A percentile compares a stretch with the other conserved stretches of the same genome.
Conservation (phyloP, 1,284 basidiomycete species). For the Cutaneotrichosporon sp. region DNA sequence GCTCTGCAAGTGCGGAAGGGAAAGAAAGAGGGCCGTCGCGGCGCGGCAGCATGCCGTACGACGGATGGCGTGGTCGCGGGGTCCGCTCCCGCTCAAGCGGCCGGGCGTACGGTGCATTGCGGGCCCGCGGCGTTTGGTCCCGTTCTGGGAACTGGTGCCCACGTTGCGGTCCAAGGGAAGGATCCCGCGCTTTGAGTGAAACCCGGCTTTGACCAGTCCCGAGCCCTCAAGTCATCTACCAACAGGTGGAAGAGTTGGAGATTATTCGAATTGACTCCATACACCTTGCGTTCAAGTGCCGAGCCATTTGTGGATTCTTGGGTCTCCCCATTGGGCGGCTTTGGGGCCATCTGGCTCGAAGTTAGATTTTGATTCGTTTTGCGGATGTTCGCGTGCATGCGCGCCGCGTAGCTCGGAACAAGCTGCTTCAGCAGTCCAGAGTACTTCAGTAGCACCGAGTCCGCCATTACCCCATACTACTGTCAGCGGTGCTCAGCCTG, state of each 20-base stretch:
- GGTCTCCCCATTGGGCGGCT: not conserved
- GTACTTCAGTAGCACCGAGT: not conserved
- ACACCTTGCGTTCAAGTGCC: no score
- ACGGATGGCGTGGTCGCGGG: not conserved
- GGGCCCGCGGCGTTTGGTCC: no score
- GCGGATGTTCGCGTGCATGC: not conserved
- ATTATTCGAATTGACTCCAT: no score
- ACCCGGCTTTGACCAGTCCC: no score
- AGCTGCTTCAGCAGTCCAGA: not conserved
- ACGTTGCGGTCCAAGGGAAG: no score
- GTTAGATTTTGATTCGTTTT: no score
- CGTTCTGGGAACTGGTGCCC: no score
- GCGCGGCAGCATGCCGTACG: not conserved
- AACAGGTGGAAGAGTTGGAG: no score
- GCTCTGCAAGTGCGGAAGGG: not conserved
- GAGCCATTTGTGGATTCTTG: not conserved
- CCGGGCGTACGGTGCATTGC: not conserved
- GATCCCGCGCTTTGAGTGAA: no score
- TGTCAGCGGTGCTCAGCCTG: not conserved
- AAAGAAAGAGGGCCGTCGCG: not conserved
- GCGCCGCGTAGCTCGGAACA: not conserved
- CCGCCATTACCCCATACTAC: not conserved
- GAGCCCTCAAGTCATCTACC: no score
- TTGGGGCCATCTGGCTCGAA: no score
- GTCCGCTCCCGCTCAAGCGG: no score